Base-by-base conservation (phyloP, 768 basidiomycete genomes). In the Mycena leptocephala region DNA sequence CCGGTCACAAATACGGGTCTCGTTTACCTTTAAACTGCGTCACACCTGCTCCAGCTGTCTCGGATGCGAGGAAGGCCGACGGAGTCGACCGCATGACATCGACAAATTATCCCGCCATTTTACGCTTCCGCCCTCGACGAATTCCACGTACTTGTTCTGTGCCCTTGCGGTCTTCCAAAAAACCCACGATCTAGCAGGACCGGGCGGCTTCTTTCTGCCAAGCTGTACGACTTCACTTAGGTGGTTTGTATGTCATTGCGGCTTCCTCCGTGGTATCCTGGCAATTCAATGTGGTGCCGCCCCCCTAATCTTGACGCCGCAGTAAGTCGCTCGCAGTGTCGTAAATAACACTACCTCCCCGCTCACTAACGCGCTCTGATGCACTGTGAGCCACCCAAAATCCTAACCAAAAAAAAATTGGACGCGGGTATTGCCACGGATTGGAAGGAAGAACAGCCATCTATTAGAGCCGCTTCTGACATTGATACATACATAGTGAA, bases 161-260 rank as follows among this genome's bases (percentile, higher is more conserved):
- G 51, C 43, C 41, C 66, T 53, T 18, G 20, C 48, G 11, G 20
- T 43, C 43, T 75, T 62, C 67, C 64, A 53, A 78, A 75, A 78
- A 78, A 76, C 74, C 77, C 77, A 78, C 77, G 77, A 37, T 78
- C 55, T 35, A 22, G 37, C 55, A 76, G 77, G 77, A 59, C 35
- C 22, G 41, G 43, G 41, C n/a, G 26, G 62, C 72, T 69, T 74
- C 66, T 37, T 48, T 48, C 41, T 70, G 74, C 69, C 73, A 74
- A 55, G 37, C 37, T 65, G 67, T 55, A 46, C n/a, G 7, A 13
- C 66, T 67, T 62, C 58, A 74, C 65, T 51, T 64, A 66, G 33
- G 73, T 61, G 48, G 33, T 48, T 46, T 75, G 53, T 58, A 56
- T 70, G 74, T 75, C 68, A 75, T 65, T 37, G 32, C 24, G 16